Conservation (phyloP, 2,329 filamentous ascomycete species). For the Cladosporium phlei region DNA sequence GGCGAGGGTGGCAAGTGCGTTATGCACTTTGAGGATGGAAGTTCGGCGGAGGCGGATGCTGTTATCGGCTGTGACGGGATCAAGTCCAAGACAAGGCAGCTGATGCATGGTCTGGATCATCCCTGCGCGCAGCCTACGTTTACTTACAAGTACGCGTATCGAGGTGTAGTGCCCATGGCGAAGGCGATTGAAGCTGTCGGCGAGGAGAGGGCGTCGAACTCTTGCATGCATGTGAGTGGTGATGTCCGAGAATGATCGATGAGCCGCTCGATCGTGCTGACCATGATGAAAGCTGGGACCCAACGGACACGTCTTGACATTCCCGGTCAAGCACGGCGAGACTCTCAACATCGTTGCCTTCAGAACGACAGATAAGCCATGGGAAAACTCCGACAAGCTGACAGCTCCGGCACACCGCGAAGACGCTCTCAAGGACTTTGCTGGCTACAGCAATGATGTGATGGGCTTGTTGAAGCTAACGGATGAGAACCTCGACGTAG, state of each 20-base stretch:
- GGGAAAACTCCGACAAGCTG: constrained; percentile 14
- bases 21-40: constrained; percentile 35
- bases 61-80: constrained; percentile 39
- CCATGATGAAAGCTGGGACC: constrained; percentile 40
- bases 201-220: constrained; percentile 22
- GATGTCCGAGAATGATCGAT: constrained; percentile 4
- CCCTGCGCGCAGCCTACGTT: constrained; percentile 48
- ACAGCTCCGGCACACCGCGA: constrained; percentile 35
- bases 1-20: constrained; percentile 22
- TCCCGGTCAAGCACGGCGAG: constrained; percentile 54
- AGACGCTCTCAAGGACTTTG: constrained; percentile 40
- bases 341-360: constrained; percentile 56
- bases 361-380: constrained; percentile 31
- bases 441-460: constrained; percentile 38
- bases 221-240: constrained; percentile 18
- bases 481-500: constrained; percentile 22
- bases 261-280: neutral
- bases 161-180: constrained; percentile 56
- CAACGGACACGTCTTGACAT: constrained; percentile 55
- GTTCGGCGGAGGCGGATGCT: constrained; percentile 25
- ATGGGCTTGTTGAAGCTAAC: constrained; percentile 36
- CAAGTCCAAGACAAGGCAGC: constrained; percentile 38
- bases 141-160: constrained; percentile 57
- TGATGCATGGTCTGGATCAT: constrained; percentile 29
- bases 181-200: constrained; percentile 25